A percentile compares a stretch with the other conserved stretches of the same genome.
Evolutionary conservation across 31 red algal genomes (phyloP).

Genomic region (Asparagopsis taxiformis): DNA sequence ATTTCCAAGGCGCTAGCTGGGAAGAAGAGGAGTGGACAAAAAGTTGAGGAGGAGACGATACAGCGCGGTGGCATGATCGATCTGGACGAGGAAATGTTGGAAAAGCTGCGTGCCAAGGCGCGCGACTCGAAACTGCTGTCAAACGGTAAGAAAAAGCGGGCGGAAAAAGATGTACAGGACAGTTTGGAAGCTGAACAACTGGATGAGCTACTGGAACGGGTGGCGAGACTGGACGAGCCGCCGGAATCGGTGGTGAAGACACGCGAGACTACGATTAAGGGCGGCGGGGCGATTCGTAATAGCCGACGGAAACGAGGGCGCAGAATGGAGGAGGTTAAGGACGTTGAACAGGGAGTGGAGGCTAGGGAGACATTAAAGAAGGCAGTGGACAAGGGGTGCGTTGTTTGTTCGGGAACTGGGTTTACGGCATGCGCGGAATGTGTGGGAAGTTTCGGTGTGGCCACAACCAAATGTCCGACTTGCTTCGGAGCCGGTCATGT

Average conservation of each 20-base stretch:
- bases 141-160: background rate
- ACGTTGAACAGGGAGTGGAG: background rate
- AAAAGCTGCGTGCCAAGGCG: conserved; percentile 17
- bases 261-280: conserved; percentile 20
- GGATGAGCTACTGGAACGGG: conserved; percentile 7
- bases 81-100: background rate
- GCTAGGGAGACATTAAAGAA: background rate
- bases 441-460: conserved; percentile 31
- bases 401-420: conserved; percentile 32
- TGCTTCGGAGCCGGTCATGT: conserved; percentile 60
- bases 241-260: conserved; percentile 15
- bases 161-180: background rate
- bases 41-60: background rate
- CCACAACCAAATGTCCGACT: conserved; percentile 25
- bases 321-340: no score
- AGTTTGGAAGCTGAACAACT: conserved; percentile 9
- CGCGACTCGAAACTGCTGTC: background rate
- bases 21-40: conserved; percentile 8
- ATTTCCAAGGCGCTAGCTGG: conserved; percentile 32
- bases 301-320: no score
- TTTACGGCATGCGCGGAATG: conserved; percentile 40
- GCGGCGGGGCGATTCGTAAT: background rate
- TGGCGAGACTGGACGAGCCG: conserved; percentile 5
- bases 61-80: background rate
- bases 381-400: background rate